A percentile compares a stretch with the other conserved stretches of the same genome.
Conservation (phyloP, 2,329 filamentous ascomycete species). For the Ceratocystis cubensis region DNA sequence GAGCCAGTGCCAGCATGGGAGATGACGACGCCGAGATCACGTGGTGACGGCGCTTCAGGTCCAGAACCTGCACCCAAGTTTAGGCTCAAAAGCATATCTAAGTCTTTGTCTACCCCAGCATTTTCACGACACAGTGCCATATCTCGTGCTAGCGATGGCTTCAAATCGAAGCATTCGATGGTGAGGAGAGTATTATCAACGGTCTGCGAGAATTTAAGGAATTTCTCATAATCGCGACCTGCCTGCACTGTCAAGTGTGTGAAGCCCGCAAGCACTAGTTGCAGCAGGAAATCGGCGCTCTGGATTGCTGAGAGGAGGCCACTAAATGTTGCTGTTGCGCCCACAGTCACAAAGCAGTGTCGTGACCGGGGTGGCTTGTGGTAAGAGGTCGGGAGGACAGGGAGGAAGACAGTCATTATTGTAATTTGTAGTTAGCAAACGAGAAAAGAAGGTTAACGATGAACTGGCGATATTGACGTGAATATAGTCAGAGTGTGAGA, state of each 20-base stretch:
- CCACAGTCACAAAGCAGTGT: constrained; percentile 75
- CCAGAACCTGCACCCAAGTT: neutral
- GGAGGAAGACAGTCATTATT: constrained; percentile 18
- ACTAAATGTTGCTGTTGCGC: constrained; percentile 77
- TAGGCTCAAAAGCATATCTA: neutral
- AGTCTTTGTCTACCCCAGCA: neutral
- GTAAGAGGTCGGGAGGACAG: constrained; percentile 20
- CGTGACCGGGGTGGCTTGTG: constrained; percentile 13
- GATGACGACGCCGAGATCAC: constrained; percentile 59
- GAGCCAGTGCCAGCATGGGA: constrained; percentile 88
- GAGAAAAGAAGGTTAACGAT: neutral
- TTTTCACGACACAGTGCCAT: constrained; percentile 16
- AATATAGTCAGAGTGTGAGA: neutral
- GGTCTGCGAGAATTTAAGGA: constrained; percentile 26
- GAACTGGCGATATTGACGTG: neutral
- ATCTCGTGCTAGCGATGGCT: constrained; percentile 13
- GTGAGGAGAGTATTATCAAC: constrained; percentile 24
- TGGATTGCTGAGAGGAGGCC: constrained; percentile 56
- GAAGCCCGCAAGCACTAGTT: constrained; percentile 48
- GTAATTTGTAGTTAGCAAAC: neutral
- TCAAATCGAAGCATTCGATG: constrained; percentile 25
- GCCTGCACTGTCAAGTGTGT: constrained; percentile 69
- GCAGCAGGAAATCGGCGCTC: constrained; percentile 46
- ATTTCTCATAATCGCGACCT: constrained; percentile 53
- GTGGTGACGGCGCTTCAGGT: constrained; percentile 30